phyloP scores from a whole-genome alignment of 805 yeast species.

The Pachysolen tannophilus region DNA sequence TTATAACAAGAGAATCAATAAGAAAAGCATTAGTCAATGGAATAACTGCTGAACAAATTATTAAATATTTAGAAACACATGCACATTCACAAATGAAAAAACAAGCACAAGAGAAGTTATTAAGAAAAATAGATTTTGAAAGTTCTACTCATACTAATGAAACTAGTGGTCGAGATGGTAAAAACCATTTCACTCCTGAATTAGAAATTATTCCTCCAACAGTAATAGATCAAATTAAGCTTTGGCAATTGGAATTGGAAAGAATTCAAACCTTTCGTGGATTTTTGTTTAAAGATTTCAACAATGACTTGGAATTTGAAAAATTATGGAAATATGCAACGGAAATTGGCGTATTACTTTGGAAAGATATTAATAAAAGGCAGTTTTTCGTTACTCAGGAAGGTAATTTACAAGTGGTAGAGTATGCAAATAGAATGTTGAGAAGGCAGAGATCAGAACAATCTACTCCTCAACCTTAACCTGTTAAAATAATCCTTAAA shows the following conservation, averaged over 20 bases:
- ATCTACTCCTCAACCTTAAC: no score
- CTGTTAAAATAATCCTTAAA: no score
- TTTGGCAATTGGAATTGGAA: conserved; percentile 96
- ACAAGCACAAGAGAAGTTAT: conserved; percentile 59
- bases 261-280: conserved; percentile 86
- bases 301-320: conserved; percentile 69
- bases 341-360: conserved; percentile 86
- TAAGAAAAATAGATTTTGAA: conserved; percentile 61
- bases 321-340: conserved; percentile 68
- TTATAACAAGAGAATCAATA: conserved; percentile 85
- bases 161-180: neutral
- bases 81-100: conserved; percentile 90
- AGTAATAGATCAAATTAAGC: conserved; percentile 89
- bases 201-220: conserved; percentile 81
- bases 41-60: conserved; percentile 91
- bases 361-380: conserved; percentile 67
- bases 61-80: conserved; percentile 80
- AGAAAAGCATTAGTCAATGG: conserved; percentile 80
- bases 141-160: conserved; percentile 42
- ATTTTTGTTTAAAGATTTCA: conserved; percentile 78
- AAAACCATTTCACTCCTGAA: conserved; percentile 12
- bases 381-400: conserved; percentile 83
- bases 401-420: conserved; percentile 86
- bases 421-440: conserved; percentile 67
- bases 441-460: conserved; percentile 13